phyloP scores from a whole-genome alignment of 495 filamentous ascomycete species.

The Saxophila tyrrhenica region DNA sequence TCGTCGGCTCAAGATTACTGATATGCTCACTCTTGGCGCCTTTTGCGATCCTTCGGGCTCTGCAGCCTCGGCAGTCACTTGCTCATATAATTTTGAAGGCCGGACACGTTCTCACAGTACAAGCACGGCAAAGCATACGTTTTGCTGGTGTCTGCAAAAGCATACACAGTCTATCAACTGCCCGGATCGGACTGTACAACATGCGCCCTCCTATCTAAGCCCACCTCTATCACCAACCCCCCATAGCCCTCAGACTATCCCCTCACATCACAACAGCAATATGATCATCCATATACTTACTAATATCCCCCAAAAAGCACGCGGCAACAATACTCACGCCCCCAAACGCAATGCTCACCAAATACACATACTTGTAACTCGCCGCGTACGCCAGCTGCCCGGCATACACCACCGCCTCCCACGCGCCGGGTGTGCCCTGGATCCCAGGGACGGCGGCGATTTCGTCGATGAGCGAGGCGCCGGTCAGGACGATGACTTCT shows the following conservation, averaged over 20 bases:
- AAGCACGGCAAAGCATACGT: no score
- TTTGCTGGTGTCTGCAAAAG: no score
- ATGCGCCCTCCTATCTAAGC: no score
- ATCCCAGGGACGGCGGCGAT: constrained; percentile 47
- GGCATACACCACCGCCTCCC: constrained; percentile 47
- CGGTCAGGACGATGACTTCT: constrained; percentile 46
- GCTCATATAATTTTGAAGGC: background rate
- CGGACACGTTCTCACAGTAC: no score
- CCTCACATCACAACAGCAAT: constrained; percentile 51
- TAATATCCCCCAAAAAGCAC: constrained; percentile 52
- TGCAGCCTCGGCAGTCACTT: background rate
- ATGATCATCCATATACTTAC: constrained; percentile 57
- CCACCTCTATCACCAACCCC: no score
- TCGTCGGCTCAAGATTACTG: no score
- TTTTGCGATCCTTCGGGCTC: background rate
- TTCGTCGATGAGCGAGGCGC: constrained; percentile 42
- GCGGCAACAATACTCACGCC: constrained; percentile 49
- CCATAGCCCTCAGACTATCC: no score
- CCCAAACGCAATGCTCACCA: constrained; percentile 58
- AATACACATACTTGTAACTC: constrained; percentile 58
- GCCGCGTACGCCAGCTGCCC: constrained; percentile 52
- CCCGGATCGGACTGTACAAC: no score
- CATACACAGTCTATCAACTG: no score
- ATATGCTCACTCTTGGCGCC: no score
- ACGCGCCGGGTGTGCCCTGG: constrained; percentile 40